These are phyloP conservation scores for Paramecium tetraurelia DNA, from an alignment of 73 alveolate genomes.

Conservation along the genomic window DNA sequence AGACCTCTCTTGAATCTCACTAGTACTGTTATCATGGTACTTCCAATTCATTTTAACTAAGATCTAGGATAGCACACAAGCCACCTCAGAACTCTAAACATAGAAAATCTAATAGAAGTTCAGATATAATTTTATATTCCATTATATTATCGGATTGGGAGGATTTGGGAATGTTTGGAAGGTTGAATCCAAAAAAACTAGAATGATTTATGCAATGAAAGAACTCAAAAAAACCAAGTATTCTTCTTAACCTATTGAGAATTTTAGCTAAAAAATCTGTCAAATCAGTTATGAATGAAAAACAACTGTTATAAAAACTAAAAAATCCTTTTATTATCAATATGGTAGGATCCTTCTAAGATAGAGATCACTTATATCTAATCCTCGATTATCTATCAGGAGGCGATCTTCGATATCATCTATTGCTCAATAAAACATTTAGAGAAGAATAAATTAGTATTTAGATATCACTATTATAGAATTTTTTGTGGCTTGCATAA, in stretches of 20 bases:
- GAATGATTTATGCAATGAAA: constrained; percentile 78
- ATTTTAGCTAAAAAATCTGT: constrained; percentile 63
- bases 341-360: constrained; percentile 70
- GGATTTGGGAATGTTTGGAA: constrained; percentile 80
- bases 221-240: constrained; percentile 72
- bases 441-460: constrained; percentile 78
- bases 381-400: constrained; percentile 66
- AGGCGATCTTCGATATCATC: constrained; percentile 73
- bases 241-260: neutral
- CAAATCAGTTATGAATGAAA: constrained; percentile 60
- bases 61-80: constrained; percentile 2
- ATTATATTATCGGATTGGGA: constrained; percentile 60
- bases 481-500: constrained; percentile 72
- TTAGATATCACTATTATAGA: constrained; percentile 21
- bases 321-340: constrained; percentile 68
- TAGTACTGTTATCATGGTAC: neutral
- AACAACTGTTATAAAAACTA: constrained; percentile 39
- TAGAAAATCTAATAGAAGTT: neutral
- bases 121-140: constrained; percentile 49
- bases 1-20: constrained; percentile 28
- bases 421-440: constrained; percentile 57
- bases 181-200: constrained; percentile 78
- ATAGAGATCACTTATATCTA: constrained; percentile 59
- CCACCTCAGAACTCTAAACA: neutral
- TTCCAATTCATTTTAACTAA: neutral